Evolutionary conservation across 768 basidiomycete genomes (phyloP), one percentile per base, ranked within the genome.

Genomic region (Nevesoporus exiguus): DNA sequence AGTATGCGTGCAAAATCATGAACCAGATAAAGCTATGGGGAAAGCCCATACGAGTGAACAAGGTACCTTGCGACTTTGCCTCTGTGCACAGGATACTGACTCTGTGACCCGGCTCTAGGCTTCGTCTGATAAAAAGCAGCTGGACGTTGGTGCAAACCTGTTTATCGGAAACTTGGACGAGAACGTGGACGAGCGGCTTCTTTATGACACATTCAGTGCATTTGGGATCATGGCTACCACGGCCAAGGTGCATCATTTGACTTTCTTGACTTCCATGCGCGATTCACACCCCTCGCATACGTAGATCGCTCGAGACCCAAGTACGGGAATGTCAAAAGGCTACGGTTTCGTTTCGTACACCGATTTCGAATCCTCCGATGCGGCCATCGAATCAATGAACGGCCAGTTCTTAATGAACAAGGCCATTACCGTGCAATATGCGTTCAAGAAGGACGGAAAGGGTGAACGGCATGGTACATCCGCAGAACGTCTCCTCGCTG

Each of bases 1-100:
- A 99, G 74, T 99, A 99, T 73, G 96, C 94, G 54, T 98, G 96
- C 81, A 97, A 98, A 80, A 98, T 98, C 64, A 98, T 98, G 96
- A 99, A 99, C 71, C 96, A 98, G 79, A 98, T 99, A 70, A 99
- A 99, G 73, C 73, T 99, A 49, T 99, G 90, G 84, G 97, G 97
- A 24, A 98, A 98, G 69, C 97, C 97, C 30, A 97, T 99, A 55
- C 81, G 97, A 61, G 96, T 99, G 59, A 98, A 98, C 80, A 99
- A 98, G 87, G 93, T 90, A 59, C 66, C 85, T 76, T n/a, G 2
- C 19, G 8, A 40, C 0, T 31, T 31, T 25, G 9, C 39, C 25
- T 41, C 22, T 56, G 14, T 37, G 29, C 14, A 7, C 5, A 14
- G 8, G 27, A 22, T 33, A 29, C 19, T 59, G 54, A 61, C 57